Conservation (phyloP, 805 yeast species). For the Candida ficus region DNA sequence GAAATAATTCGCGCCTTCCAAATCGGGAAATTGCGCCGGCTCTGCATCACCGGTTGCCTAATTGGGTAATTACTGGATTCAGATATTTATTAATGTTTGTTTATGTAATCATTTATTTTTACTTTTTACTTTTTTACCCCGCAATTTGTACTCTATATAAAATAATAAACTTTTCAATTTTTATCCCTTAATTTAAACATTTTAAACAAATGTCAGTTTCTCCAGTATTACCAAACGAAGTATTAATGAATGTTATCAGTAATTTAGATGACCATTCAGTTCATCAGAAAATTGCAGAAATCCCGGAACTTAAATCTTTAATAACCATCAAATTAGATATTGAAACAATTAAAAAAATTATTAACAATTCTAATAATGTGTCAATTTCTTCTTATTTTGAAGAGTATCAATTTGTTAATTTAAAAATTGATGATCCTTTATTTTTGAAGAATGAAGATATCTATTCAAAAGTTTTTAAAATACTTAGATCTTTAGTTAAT, state of each 20-base stretch:
- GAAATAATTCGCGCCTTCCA: too few species aligned
- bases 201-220: slow-evolving; percentile 4
- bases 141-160: too few species aligned
- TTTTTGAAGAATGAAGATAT: slow-evolving; percentile 9
- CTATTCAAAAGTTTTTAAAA: too few species aligned
- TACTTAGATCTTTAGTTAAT: too few species aligned
- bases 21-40: too few species aligned
- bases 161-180: too few species aligned
- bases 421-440: slow-evolving; percentile 11
- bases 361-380: not conserved
- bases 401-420: slow-evolving; percentile 15
- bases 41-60: too few species aligned
- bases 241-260: slow-evolving; percentile 6
- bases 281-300: slow-evolving; percentile 4
- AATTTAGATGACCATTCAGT: slow-evolving; percentile 2
- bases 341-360: slow-evolving; percentile 9
- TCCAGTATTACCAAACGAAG: slow-evolving; percentile 6
- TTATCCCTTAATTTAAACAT: too few species aligned
- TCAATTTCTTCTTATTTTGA: slow-evolving; percentile 8
- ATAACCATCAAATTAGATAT: slow-evolving; percentile 8
- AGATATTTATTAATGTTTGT: too few species aligned
- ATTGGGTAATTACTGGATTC: too few species aligned
- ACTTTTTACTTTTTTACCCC: too few species aligned
- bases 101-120: too few species aligned
- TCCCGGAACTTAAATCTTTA: slow-evolving; percentile 13